phyloP scores from a whole-genome alignment of 2,329 filamentous ascomycete species.

The Plenodomus tracheiphilus region DNA sequence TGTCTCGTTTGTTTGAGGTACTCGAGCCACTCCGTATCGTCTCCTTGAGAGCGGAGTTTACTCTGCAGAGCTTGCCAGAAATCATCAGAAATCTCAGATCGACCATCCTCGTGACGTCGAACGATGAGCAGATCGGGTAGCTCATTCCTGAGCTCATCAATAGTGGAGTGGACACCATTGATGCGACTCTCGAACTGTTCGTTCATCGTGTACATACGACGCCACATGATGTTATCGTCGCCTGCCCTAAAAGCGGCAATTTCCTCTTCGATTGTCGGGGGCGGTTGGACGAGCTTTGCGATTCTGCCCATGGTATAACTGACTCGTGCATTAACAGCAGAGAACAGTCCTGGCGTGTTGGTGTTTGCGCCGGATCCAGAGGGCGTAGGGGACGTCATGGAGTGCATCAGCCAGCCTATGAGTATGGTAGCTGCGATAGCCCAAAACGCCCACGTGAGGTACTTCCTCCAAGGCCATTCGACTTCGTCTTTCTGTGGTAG shows the following conservation, averaged over 20 bases:
- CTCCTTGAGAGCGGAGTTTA: constrained; percentile 54
- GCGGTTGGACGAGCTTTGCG: constrained; percentile 22
- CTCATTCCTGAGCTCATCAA: constrained; percentile 21
- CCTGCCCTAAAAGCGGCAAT: constrained; percentile 4
- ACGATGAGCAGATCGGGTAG: constrained; percentile 64
- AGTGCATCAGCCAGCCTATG: constrained; percentile 1
- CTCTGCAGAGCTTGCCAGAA: constrained; percentile 69
- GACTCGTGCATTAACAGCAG: constrained; percentile 19
- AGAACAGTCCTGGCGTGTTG: constrained; percentile 10
- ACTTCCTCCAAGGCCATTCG: constrained; percentile 18
- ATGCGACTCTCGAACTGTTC: constrained; percentile 12
- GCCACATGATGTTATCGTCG: constrained; percentile 21
- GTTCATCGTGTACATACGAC: constrained; percentile 19
- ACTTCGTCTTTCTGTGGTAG: constrained; percentile 13
- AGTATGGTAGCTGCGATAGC: constrained; percentile 6
- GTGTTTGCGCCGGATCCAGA: constrained; percentile 9
- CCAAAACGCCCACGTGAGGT: constrained; percentile 14
- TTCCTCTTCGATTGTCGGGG: constrained; percentile 2
- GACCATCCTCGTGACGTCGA: constrained; percentile 56
- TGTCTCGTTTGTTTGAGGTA: constrained; percentile 58
- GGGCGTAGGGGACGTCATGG: constrained; percentile 3
- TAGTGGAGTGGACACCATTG: constrained; percentile 15
- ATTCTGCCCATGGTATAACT: constrained; percentile 16
- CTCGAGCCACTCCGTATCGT: constrained; percentile 53
- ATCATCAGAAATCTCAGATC: constrained; percentile 58